These are phyloP conservation scores for Hypoxylon sp. DNA, from an alignment of 2,329 filamentous ascomycete species.

Conservation along the genomic window DNA sequence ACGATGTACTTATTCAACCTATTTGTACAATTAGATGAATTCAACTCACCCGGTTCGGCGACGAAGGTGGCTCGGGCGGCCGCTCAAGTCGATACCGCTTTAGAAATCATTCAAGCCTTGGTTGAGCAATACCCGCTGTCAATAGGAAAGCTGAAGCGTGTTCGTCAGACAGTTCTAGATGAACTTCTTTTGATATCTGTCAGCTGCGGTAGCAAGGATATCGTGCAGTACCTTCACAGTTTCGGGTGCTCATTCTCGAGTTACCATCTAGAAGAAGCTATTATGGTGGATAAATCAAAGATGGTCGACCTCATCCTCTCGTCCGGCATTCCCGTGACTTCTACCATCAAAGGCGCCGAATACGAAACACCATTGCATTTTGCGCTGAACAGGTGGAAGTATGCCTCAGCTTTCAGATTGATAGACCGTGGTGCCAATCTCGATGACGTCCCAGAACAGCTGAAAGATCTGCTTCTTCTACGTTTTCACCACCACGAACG, in stretches of 20 bases:
- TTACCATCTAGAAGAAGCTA: neutral
- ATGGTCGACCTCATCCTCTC: conserved; percentile 3
- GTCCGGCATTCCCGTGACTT: neutral
- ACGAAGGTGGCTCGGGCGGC: neutral
- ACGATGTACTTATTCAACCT: neutral
- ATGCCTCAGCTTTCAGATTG: neutral
- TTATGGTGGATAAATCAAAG: neutral
- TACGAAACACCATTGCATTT: conserved; percentile 4
- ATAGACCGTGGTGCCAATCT: neutral
- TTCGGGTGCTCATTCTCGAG: neutral
- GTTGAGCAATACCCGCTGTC: neutral
- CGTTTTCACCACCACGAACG: neutral
- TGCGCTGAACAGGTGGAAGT: neutral
- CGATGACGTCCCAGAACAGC: neutral
- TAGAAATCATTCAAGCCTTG: conserved; percentile 2
- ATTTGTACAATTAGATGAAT: neutral
- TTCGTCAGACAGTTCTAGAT: neutral
- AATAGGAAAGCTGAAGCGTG: neutral
- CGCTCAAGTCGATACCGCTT: neutral
- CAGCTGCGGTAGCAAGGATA: neutral
- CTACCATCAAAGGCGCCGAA: neutral
- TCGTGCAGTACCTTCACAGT: neutral
- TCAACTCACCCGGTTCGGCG: neutral
- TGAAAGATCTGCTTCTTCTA: neutral
- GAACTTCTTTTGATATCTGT: conserved; percentile 1